A percentile compares a stretch with the other conserved stretches of the same genome.
Conservation (phyloP, 1,284 basidiomycete species). For the Schizophyllum commune region DNA sequence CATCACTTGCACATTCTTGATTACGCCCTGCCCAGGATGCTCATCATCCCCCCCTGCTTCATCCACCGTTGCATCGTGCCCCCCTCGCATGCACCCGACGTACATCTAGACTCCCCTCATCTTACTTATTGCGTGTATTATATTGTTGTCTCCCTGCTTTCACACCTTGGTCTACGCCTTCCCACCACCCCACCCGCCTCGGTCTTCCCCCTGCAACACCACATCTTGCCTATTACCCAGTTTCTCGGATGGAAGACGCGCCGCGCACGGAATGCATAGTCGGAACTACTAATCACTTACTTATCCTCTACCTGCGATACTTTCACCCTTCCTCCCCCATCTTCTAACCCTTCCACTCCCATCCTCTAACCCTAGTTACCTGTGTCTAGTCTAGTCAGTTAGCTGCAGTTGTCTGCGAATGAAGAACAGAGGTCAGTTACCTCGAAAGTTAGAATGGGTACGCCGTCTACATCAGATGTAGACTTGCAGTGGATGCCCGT, state of each 20-base stretch:
- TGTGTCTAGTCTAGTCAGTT: neutral
- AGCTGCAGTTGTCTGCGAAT: neutral
- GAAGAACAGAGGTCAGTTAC: neutral
- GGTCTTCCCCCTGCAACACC: neutral
- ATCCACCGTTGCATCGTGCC: neutral
- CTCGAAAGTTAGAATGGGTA: too few species aligned
- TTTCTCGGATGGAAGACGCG: neutral
- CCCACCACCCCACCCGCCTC: neutral
- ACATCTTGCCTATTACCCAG: neutral
- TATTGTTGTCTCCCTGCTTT: neutral
- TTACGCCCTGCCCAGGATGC: neutral
- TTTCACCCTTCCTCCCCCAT: neutral
- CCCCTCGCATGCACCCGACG: neutral
- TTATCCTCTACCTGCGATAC: neutral
- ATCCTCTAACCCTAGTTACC: neutral
- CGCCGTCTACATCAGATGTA: too few species aligned
- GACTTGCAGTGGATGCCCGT: too few species aligned
- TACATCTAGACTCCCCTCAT: neutral
- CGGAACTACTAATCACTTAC: neutral
- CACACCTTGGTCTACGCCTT: neutral
- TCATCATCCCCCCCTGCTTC: neutral
- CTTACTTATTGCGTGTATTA: neutral
- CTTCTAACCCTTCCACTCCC: neutral
- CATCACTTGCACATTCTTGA: neutral
- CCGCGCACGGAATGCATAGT: neutral